These are phyloP conservation scores for Gaertneriomyces sp. DNA, from an alignment of 192 early-diverging fungal species.

Conservation along the genomic window DNA sequence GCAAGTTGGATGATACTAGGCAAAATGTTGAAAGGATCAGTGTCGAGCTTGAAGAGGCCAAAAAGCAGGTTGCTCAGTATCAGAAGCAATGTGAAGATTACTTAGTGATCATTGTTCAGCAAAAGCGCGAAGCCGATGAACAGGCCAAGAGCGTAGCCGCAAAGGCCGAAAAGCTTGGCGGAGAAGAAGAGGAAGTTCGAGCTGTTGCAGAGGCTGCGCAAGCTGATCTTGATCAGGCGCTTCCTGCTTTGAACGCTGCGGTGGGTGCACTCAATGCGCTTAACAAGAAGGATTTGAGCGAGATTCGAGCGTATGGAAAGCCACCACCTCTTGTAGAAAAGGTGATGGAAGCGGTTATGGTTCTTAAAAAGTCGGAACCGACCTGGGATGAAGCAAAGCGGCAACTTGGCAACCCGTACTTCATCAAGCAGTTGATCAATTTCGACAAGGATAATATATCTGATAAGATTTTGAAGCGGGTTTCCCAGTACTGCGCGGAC, in stretches of 20 bases:
- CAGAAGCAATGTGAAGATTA: constrained; percentile 67
- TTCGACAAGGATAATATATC: constrained; percentile 64
- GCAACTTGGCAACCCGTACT: constrained; percentile 61
- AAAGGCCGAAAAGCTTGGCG: constrained; percentile 58
- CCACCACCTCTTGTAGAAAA: constrained; percentile 62
- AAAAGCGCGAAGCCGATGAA: constrained; percentile 63
- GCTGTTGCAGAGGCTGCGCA: constrained; percentile 58
- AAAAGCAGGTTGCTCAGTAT: constrained; percentile 58
- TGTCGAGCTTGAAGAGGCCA: constrained; percentile 56
- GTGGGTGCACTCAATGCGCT: constrained; percentile 55
- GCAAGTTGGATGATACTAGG: constrained; percentile 59
- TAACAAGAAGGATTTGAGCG: constrained; percentile 62
- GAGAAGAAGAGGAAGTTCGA: constrained; percentile 57
- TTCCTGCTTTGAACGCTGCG: constrained; percentile 57
- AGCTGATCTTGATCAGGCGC: constrained; percentile 55
- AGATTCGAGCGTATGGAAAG: constrained; percentile 58
- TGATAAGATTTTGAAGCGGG: constrained; percentile 54
- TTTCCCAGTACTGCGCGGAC: constrained; percentile 54
- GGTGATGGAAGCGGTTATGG: constrained; percentile 62
- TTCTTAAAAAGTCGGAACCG: constrained; percentile 57
- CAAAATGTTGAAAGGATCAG: constrained; percentile 57
- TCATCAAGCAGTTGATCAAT: constrained; percentile 59
- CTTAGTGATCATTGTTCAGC: constrained; percentile 63
- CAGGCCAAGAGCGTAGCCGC: constrained; percentile 56
- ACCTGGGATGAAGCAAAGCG: constrained; percentile 62